Evolutionary conservation across 2,329 filamentous ascomycete species (phyloP), one percentile per base, ranked within the genome.

Genomic region (Exophiala viscosa): DNA sequence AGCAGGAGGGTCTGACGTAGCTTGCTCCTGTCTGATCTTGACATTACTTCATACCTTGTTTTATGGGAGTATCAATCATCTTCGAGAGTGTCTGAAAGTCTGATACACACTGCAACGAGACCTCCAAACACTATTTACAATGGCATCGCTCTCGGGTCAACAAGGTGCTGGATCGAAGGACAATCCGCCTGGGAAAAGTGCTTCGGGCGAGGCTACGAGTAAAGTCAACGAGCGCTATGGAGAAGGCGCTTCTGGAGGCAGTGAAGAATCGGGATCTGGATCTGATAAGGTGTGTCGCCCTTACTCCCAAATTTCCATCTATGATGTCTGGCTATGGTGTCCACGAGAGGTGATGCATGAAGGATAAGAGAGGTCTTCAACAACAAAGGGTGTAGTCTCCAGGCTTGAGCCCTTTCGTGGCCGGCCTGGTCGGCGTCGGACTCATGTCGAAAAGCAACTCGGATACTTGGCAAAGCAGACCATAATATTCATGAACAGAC

Each of bases 71-170:
- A n/a, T n/a, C n/a, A 36, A 15, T 9, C 34, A 13, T 36, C 34
- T 36, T 36, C 23, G 23, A 28, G 23, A 28, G 5, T 28, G 23
- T 28, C 23, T 7, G 8, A 28, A 28, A 28, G 23, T n/a, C n/a
- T n/a, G n/a, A n/a, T n/a, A n/a, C n/a, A n/a, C n/a, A n/a, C n/a
- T n/a, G n/a, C n/a, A n/a, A n/a, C n/a, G n/a, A n/a, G n/a, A n/a
- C n/a, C n/a, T 15, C 11, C 34, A 13, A 41, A 14, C 5, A 41
- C 11, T 10, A 41, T 18, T 14, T 3, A 46, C 3, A 3, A 46
- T 46, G 44, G 44, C 44, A 23, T 46, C 44, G 15, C 44, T 46
- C 3, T 36, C 44, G 9, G 44, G 32, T 18, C 32, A 36, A 18
- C 44, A 46, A 36, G 32, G 44, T 15, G 44, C 32, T 8, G 44